Base-by-base conservation (phyloP, 352 stramenopile species). In the Phytophthora macrochlamydospora region DNA sequence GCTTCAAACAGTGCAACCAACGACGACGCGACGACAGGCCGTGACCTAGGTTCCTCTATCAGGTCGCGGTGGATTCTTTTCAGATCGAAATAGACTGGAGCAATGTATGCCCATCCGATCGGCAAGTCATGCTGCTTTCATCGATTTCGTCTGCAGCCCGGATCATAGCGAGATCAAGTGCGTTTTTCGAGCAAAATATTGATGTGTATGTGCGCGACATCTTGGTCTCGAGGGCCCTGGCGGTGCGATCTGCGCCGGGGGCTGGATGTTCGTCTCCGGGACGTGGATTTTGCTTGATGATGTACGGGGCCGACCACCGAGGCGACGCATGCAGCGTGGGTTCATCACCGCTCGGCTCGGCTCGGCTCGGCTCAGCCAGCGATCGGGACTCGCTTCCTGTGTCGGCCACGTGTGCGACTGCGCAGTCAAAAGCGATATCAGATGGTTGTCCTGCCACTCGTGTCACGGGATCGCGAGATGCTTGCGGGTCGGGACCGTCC, bases 51-150 rank as follows among this genome's bases (percentile, higher is more conserved):
- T 70, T 60, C 60, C 67, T 24, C 18, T 59, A 56, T 59, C 50
- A 59, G 35, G 55, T 30, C 12, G 1, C 52, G 57, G 45, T 69
- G 59, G 64, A 73, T 74, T 74, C 59, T 73, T 77, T 73, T 73
- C 61, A 46, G 55, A 52, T 50, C 59, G 61, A 55, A 65, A 24
- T 24, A 24, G 18, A 24, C 18, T 24, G 18, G 18, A 24, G 18
- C 18, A 24, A 24, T 24, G 18, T 24, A 24, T 24, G 18, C 18
- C 18, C 18, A 24, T 24, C 18, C 18, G 18, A 24, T 24, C 18
- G 18, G 18, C 18, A 24, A 24, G 18, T 40, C 6, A 11, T 40
- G 6, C 9, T 40, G 35, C 9, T 40, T 40, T 40, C 35, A 11
- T 40, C 9, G 35, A 40, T 40, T 40, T 40, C 35, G 9, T 40